Base-by-base conservation (phyloP, 2,329 filamentous ascomycete species). In the Beauveria pseudobassiana region DNA sequence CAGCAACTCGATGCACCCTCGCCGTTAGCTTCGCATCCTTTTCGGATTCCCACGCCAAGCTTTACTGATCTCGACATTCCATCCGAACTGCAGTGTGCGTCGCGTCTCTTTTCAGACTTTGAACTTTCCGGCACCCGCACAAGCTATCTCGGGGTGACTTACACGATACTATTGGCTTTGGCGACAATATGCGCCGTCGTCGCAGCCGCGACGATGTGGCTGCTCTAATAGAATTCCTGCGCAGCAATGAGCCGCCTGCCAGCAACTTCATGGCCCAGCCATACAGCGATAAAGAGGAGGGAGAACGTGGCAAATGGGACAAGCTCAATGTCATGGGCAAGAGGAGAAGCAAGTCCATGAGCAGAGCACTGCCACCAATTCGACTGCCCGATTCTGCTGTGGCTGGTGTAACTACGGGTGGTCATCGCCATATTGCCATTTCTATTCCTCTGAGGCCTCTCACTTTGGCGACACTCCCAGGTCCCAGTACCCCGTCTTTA, bases 371-470 rank as follows among this genome's bases (percentile, higher is more conserved):
- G 28, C 68, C 69, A 34, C 73, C 69, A 18, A 72, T 77, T 40
- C 72, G 67, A 40, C 74, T 86, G 3, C 83, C 83, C 9, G 82
- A 86, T 67, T 80, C 79, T 26, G 82, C 82, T 14, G 75, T 86
- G 16, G 79, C 81, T 4, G 80, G 81, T 8, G 80, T 72, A 42
- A 86, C 82, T 0, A 80, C 71, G 7, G 78, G 74, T 3, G 83
- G 83, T 1, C 75, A 83, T 67, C 76, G 81, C 5, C 80, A 86
- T 66, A 85, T 87, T 64, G 82, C 83, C 62, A 86, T 86, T 57
- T 85, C 83, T 0, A 85, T 86, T 50, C 83, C 84, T 1, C 63
- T 14, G 77, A 83, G 64, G 73, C 82, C 62, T 78, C 76, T 5
- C 76, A 81, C 24, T 71, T 80, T 49, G 75, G 73, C 3, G 64